Conservation (phyloP, 2,329 filamentous ascomycete species). For the Fusarium acutatum region DNA sequence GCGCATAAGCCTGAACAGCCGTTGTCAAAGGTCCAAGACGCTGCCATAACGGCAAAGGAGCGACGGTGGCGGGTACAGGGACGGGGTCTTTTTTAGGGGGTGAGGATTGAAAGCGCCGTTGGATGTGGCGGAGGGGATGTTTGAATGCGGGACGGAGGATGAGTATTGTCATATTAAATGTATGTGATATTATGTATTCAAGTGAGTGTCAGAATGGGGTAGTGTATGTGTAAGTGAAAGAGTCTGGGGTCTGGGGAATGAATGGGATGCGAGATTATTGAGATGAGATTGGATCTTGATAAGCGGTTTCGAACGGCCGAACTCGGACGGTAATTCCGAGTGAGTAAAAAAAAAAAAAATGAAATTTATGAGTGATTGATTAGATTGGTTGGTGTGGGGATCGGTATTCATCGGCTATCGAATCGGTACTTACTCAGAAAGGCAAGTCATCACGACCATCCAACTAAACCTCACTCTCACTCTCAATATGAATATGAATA, state of each 20-base stretch:
- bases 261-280: constrained; percentile 3
- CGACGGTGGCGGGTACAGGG: constrained; percentile 30
- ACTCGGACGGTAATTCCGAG: constrained; percentile 30
- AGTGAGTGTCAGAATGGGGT: not conserved
- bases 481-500: not conserved
- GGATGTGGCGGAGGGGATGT: constrained; percentile 20
- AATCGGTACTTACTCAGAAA: not conserved
- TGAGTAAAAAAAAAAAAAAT: not conserved
- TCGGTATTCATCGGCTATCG: constrained; percentile 21
- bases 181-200: not conserved
- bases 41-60: constrained; percentile 59
- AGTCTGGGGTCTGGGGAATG: not conserved
- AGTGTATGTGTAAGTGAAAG: too few species aligned
- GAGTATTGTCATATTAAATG: constrained; percentile 18
- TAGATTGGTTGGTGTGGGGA: constrained; percentile 10
- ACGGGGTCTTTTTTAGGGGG: constrained; percentile 27
- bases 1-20: constrained; percentile 68
- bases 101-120: constrained; percentile 28
- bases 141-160: constrained; percentile 30
- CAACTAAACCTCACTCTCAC: not conserved
- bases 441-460: constrained; percentile 50
- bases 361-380: not conserved
- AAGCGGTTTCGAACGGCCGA: constrained; percentile 19
- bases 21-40: constrained; percentile 65
- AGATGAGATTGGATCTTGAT: not conserved